A percentile compares a stretch with the other conserved stretches of the same genome.
Evolutionary conservation across 805 yeast genomes (phyloP).

Genomic region (Candida broadrunensis): DNA sequence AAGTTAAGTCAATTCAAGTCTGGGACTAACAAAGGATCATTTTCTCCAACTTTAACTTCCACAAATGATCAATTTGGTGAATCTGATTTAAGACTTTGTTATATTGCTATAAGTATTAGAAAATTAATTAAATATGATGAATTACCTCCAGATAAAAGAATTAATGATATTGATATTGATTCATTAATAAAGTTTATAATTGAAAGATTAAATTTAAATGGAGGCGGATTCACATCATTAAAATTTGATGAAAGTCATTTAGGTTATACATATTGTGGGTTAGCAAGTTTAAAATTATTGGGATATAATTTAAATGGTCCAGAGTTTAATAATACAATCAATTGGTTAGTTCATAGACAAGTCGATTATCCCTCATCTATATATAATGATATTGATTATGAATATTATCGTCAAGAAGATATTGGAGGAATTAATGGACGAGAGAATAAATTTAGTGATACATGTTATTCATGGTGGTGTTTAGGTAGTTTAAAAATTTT

Average conservation of each 20-base stretch:
- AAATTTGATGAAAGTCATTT: conserved; percentile 69
- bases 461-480: conserved; percentile 88
- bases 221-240: conserved; percentile 68
- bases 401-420: conserved; percentile 36
- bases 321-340: conserved; percentile 30
- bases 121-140: conserved; percentile 41
- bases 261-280: conserved; percentile 83
- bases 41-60: conserved; percentile 28
- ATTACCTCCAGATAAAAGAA: conserved; percentile 10
- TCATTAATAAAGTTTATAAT: conserved; percentile 34
- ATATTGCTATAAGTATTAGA: conserved; percentile 67
- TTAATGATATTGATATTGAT: conserved; percentile 41
- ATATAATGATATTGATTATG: conserved; percentile 21
- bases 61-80: conserved; percentile 49
- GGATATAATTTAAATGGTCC: conserved; percentile 21
- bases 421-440: conserved; percentile 86
- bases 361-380: conserved; percentile 32
- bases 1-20: conserved; percentile 49
- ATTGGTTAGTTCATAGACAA: conserved; percentile 68
- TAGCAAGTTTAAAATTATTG: conserved; percentile 54
- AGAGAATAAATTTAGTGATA: conserved; percentile 78
- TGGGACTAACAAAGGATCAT: conserved; percentile 30
- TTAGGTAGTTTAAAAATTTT: conserved; percentile 55
- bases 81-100: conserved; percentile 68
- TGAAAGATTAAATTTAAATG: conserved; percentile 43